Percentiles rank a stretch among this genome's conserved stretches.
Conservation (phyloP, 2,329 filamentous ascomycete genomes). For the Phaeosphaeriaceae sp. region DNA sequence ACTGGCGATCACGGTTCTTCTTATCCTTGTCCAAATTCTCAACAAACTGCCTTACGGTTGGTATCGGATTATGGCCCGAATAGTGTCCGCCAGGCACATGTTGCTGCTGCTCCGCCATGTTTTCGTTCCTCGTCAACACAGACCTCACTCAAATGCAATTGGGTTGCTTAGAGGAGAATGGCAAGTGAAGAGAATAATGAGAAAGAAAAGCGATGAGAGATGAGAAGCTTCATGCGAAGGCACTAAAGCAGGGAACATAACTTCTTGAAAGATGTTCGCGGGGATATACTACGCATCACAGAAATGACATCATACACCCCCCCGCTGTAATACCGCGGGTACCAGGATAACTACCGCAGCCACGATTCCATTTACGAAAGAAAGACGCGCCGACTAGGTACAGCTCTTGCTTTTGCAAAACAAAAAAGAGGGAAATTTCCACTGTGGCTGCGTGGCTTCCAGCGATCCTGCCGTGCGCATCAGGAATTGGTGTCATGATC, state of each 20-base stretch:
- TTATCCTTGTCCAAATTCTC: constrained; percentile 80
- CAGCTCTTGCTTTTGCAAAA: constrained; percentile 9
- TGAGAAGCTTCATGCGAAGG: constrained; percentile 10
- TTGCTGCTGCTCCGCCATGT: constrained; percentile 57
- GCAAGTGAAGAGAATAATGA: constrained; percentile 2
- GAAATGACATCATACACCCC: constrained; percentile 29
- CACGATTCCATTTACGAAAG: constrained; percentile 16
- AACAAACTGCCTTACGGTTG: constrained; percentile 85
- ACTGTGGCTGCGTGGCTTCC: constrained; percentile 21
- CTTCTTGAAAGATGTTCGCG: constrained; percentile 7
- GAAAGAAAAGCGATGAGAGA: constrained; percentile 3
- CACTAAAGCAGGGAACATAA: constrained; percentile 25
- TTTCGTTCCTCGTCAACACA: constrained; percentile 16
- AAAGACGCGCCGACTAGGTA: constrained; percentile 7
- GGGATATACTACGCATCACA: constrained; percentile 7
- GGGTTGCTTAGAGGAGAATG: constrained; percentile 5
- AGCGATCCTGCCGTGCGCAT: constrained; percentile 13
- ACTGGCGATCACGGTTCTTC: constrained; percentile 71
- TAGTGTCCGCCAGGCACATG: constrained; percentile 70
- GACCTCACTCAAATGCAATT: constrained; percentile 6
- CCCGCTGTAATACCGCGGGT: not conserved
- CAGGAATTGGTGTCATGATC: not conserved
- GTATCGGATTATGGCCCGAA: constrained; percentile 81
- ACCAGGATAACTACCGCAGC: constrained; percentile 11
- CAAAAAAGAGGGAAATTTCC: constrained; percentile 12